Evolutionary conservation across 2,329 filamentous ascomycete genomes (phyloP).

Genomic region (Phyllosticta citrichinensis): DNA sequence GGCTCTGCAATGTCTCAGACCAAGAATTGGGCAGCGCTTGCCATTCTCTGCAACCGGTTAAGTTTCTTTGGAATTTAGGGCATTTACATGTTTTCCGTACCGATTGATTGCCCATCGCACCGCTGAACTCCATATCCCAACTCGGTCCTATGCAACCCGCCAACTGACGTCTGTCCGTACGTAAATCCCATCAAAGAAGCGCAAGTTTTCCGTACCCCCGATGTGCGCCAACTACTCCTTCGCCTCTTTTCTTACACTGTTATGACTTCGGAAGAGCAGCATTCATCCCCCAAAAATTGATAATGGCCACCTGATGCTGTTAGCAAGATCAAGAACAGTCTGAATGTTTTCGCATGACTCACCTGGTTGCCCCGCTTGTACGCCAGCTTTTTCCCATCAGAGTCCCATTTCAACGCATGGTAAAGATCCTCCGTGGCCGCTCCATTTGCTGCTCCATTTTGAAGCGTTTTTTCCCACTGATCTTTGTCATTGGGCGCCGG

Average conservation of each 20-base stretch:
- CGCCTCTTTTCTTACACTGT: background rate
- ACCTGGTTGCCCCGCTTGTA: slow-evolving; percentile 29
- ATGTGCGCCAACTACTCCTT: background rate
- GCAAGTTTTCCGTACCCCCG: background rate
- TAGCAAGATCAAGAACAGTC: background rate
- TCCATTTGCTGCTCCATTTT: slow-evolving; percentile 19
- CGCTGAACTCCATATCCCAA: background rate
- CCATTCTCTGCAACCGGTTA: background rate
- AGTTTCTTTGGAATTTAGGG: background rate
- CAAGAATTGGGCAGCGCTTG: background rate
- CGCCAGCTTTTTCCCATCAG: slow-evolving; percentile 27
- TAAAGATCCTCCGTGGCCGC: slow-evolving; percentile 17
- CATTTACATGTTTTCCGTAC: background rate
- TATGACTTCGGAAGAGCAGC: slow-evolving; percentile 4
- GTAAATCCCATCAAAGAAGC: background rate
- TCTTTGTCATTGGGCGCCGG: slow-evolving; percentile 13
- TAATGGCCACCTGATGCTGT: slow-evolving; percentile 23
- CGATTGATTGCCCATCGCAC: background rate
- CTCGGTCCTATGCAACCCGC: background rate
- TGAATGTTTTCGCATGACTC: background rate
- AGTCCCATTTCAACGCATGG: slow-evolving; percentile 27
- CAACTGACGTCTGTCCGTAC: background rate
- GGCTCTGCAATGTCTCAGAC: background rate
- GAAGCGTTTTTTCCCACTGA: slow-evolving; percentile 10
- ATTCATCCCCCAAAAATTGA: slow-evolving; percentile 20